Base-by-base conservation (phyloP, 2,329 filamentous ascomycete genomes). In the Colletotrichum chrysophilum region DNA sequence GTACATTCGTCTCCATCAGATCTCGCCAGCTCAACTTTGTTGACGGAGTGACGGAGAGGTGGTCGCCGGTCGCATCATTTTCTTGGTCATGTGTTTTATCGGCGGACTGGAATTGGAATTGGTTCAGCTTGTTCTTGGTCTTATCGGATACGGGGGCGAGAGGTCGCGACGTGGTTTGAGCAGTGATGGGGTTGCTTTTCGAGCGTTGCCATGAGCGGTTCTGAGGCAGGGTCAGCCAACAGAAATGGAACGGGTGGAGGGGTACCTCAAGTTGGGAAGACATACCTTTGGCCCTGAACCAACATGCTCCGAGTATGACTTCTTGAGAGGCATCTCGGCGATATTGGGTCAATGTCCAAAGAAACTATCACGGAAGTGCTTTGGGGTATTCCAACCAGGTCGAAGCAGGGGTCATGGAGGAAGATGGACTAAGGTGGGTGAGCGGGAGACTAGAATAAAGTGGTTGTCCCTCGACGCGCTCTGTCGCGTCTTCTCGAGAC, bases 111-210 rank as follows among this genome's bases (percentile, higher is more conserved):
- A 91, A 93, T 71, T 90, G 90, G 80, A 91, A 91, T 36, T 85
- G 84, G 74, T 88, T 89, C 36, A 93, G 86, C 79, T 93, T 93
- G 77, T 86, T 90, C 80, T 91, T 93, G 13, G 92, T 92, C 10
- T 86, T 86, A 36, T 90, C 87, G 52, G 92, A 93, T 14, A 92
- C 86, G 21, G 89, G 87, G 36, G 87, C 85, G 8, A 88, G 82
- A 52, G 87, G 82, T 85, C 13, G 84, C 68, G 38, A 80, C 83
- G 83, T 83, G 24, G 82, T 82, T 71, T 84, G 81, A 61, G 80
- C 79, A 55, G 82, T 83, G 61, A 84, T 81, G 7, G 89, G 86
- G 80, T 90, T 86, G 80, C 88, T 91, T 78, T 87, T 89, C 34
- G 89, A 88, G 79, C 90, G 87, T 79, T 88, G 87, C 90, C 90